phyloP scores from a whole-genome alignment of 2,329 filamentous ascomycete species.

The Fusarium anguioides region DNA sequence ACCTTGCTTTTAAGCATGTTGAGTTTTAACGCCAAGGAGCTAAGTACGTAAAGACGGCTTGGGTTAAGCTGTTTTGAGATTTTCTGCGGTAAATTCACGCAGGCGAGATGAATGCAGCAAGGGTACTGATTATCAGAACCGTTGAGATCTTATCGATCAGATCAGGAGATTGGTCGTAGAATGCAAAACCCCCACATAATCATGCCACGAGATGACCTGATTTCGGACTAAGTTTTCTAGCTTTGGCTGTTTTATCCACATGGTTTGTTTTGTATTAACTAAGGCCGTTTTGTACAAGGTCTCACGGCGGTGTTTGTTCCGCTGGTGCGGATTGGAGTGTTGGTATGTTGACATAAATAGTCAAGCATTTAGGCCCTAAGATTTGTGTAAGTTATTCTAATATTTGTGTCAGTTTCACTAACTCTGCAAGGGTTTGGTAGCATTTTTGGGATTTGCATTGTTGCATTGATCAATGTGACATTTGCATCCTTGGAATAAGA shows the following conservation, averaged over 20 bases:
- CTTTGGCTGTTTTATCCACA: not conserved
- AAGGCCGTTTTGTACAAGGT: not conserved
- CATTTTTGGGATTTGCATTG: not conserved
- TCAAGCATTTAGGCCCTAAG: too few species aligned
- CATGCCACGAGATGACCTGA: not conserved
- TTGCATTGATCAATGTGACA: not conserved
- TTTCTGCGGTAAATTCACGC: not conserved
- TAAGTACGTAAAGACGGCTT: constrained; percentile 10
- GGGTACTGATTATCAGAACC: constrained; percentile 10
- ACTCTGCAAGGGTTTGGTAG: not conserved
- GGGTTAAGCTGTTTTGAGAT: not conserved
- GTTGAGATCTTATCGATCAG: constrained; percentile 30
- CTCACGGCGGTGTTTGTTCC: not conserved
- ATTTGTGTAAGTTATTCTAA: too few species aligned
- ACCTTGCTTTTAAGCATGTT: constrained; percentile 5
- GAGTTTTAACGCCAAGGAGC: constrained; percentile 12
- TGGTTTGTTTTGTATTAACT: not conserved
- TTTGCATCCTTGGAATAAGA: not conserved
- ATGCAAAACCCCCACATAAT: not conserved
- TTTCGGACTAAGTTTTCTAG: not conserved
- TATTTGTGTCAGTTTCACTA: too few species aligned
- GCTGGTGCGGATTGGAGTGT: not conserved
- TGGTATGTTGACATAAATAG: too few species aligned
- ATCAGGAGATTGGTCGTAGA: not conserved
- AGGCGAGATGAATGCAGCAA: constrained; percentile 1